phyloP scores from a whole-genome alignment of 2,329 filamentous ascomycete genomes.

The Leptosphaerulina australis region DNA sequence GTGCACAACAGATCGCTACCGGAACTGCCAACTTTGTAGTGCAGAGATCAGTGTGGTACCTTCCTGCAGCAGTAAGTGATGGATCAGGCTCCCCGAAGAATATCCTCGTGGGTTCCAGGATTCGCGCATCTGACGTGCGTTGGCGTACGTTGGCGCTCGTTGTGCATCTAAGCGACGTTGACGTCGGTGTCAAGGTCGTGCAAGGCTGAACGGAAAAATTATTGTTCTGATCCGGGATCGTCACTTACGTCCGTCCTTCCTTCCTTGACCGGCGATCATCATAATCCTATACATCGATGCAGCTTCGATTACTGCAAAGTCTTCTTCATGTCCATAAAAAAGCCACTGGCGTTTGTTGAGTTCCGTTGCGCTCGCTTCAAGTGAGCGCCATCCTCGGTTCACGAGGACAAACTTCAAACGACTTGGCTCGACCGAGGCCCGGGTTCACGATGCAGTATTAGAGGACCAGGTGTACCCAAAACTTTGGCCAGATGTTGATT shows the following conservation, averaged over 20 bases:
- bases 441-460: conserved; percentile 1
- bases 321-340: neutral
- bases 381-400: conserved; percentile 6
- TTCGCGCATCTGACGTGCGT: conserved; percentile 7
- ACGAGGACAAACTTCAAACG: neutral
- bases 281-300: neutral
- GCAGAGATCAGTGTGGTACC: conserved; percentile 11
- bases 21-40: conserved; percentile 11
- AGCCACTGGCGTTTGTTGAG: conserved; percentile 16
- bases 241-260: conserved; percentile 5
- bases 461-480: neutral
- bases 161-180: conserved; percentile 12
- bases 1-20: conserved; percentile 15
- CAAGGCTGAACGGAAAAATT: conserved; percentile 3
- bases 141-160: conserved; percentile 9
- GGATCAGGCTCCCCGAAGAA: conserved; percentile 1
- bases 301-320: conserved; percentile 1
- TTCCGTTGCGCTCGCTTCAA: conserved; percentile 1
- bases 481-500: neutral
- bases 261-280: neutral
- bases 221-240: conserved; percentile 3
- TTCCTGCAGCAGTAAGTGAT: conserved; percentile 1
- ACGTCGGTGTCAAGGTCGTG: conserved; percentile 1
- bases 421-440: conserved; percentile 7
- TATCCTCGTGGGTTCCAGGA: conserved; percentile 13